A percentile compares a stretch with the other conserved stretches of the same genome.
Evolutionary conservation across 768 basidiomycete genomes (phyloP).

Genomic region (Coprinopsis cinerea): DNA sequence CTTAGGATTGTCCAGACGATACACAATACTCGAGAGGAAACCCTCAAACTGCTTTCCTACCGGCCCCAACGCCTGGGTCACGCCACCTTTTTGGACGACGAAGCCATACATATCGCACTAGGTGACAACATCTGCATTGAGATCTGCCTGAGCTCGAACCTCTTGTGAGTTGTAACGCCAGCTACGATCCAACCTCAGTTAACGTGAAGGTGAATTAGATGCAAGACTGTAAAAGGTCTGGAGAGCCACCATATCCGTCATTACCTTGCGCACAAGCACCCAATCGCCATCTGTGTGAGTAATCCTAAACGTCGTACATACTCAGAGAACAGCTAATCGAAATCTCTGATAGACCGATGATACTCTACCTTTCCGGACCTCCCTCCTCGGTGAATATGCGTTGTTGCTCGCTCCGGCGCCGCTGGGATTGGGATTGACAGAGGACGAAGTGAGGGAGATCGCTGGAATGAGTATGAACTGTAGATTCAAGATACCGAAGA

Average conservation of each 20-base stretch:
- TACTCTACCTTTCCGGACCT: constrained; percentile 69
- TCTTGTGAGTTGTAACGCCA: constrained; percentile 42
- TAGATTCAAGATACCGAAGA: constrained; percentile 21
- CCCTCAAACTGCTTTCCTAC: constrained; percentile 52
- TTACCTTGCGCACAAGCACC: constrained; percentile 59
- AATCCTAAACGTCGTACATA: constrained; percentile 5
- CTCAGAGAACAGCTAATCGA: not conserved
- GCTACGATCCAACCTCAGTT: not conserved
- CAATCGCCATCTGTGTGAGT: constrained; percentile 71
- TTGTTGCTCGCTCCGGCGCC: constrained; percentile 70
- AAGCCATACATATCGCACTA: constrained; percentile 50
- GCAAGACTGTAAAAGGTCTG: constrained; percentile 60
- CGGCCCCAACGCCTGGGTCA: constrained; percentile 70
- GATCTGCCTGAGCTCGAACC: constrained; percentile 77
- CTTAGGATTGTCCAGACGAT: constrained; percentile 30
- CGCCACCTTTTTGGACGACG: constrained; percentile 70
- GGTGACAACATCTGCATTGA: constrained; percentile 58
- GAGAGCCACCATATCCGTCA: constrained; percentile 70
- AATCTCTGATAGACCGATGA: constrained; percentile 66
- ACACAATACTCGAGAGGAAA: constrained; percentile 50
- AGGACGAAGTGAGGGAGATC: constrained; percentile 48
- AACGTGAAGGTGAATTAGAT: constrained; percentile 29
- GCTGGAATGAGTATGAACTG: constrained; percentile 57
- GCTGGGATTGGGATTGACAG: constrained; percentile 60
- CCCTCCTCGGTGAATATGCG: constrained; percentile 73